Conservation (phyloP, 2,329 filamentous ascomycete genomes). For the Hymenoscyphus repandus region DNA sequence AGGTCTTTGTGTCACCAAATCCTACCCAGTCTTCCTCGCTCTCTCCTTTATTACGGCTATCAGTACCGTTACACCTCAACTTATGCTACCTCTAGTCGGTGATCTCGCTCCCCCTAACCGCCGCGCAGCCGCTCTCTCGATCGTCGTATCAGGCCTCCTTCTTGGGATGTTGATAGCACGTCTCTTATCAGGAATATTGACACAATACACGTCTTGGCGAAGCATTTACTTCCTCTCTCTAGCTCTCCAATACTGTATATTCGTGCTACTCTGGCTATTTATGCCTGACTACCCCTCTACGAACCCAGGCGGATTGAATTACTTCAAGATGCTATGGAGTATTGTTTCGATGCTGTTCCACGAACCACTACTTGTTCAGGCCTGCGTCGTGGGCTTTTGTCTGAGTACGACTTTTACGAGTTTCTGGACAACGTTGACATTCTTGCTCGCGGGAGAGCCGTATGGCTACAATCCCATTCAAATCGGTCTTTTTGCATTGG, state of each 20-base stretch:
- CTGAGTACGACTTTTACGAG: constrained; percentile 56
- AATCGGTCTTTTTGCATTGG: constrained; percentile 75
- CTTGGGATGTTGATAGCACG: constrained; percentile 73
- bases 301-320: constrained; percentile 60
- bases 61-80: constrained; percentile 74
- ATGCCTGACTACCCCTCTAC: constrained; percentile 79
- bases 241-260: constrained; percentile 63
- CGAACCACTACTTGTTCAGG: constrained; percentile 65
- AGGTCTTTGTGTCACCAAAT: constrained; percentile 62
- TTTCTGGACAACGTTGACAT: constrained; percentile 75
- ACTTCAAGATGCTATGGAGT: constrained; percentile 58
- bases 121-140: constrained; percentile 63
- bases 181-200: constrained; percentile 68
- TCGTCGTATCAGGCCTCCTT: constrained; percentile 70
- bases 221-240: constrained; percentile 75
- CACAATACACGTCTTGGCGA: constrained; percentile 70
- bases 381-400: constrained; percentile 61
- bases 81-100: constrained; percentile 76
- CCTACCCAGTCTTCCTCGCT: constrained; percentile 59
- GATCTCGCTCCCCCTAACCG: constrained; percentile 68
- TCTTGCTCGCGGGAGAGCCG: constrained; percentile 65
- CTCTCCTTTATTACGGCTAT: constrained; percentile 70
- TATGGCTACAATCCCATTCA: constrained; percentile 62
- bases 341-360: constrained; percentile 59
- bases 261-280: constrained; percentile 60